phyloP scores from a whole-genome alignment of 2,329 filamentous ascomycete species.

The Monosporascus sp. region DNA sequence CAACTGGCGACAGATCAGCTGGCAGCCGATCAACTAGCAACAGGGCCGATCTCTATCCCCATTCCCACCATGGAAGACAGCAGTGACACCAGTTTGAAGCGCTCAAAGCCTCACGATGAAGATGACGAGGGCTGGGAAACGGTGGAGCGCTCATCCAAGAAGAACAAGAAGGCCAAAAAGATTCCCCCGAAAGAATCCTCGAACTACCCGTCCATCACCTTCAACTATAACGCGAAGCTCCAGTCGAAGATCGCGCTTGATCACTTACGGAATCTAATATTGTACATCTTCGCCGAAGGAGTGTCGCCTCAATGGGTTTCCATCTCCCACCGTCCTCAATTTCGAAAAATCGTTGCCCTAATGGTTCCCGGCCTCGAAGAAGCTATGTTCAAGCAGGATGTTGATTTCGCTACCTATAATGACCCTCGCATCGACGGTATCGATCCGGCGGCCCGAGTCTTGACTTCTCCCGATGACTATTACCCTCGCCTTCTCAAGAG shows the following conservation, averaged over 20 bases:
- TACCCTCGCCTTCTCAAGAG: conserved; percentile 50
- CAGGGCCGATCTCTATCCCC: not conserved
- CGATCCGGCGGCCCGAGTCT: conserved; percentile 27
- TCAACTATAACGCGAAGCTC: conserved; percentile 53
- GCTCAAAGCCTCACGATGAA: conserved; percentile 43
- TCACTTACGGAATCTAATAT: conserved; percentile 57
- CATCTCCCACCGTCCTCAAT: conserved; percentile 56
- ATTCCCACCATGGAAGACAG: not conserved
- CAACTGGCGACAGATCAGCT: not conserved
- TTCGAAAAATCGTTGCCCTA: conserved; percentile 77
- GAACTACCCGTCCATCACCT: conserved; percentile 56
- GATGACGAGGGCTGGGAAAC: conserved; percentile 48
- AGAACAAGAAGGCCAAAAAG: conserved; percentile 56
- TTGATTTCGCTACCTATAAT: conserved; percentile 45
- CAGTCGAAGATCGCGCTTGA: conserved; percentile 58
- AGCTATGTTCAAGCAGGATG: conserved; percentile 72
- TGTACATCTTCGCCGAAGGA: conserved; percentile 65
- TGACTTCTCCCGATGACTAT: conserved; percentile 54
- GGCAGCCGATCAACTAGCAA: not conserved
- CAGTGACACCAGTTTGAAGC: conserved; percentile 39
- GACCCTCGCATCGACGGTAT: conserved; percentile 22
- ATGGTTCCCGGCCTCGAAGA: conserved; percentile 91
- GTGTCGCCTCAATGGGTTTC: conserved; percentile 61
- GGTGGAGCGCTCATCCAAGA: conserved; percentile 41
- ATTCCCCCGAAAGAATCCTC: conserved; percentile 49